phyloP scores from a whole-genome alignment of 1,284 basidiomycete genomes.

The Ustilago bromivora region DNA sequence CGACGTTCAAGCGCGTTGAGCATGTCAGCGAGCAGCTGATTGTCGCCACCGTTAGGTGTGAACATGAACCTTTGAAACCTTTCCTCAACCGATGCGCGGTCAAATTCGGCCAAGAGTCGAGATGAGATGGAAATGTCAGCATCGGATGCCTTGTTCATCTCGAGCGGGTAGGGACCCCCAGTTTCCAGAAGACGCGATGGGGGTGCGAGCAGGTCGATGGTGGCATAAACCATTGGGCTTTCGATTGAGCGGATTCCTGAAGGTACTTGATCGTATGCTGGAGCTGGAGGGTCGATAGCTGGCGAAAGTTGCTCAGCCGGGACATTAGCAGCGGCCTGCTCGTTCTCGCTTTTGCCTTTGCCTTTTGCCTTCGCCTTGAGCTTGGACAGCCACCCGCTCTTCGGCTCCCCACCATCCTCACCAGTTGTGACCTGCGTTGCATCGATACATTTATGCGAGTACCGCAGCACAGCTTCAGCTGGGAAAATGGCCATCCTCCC shows the following conservation, averaged over 20 bases:
- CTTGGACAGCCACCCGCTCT: conserved; percentile 26
- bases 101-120: conserved; percentile 31
- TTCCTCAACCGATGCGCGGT: conserved; percentile 27
- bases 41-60: conserved; percentile 10
- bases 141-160: conserved; percentile 43
- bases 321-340: not conserved
- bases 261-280: not conserved
- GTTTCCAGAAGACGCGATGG: conserved; percentile 38
- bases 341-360: not conserved
- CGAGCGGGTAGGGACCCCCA: conserved; percentile 39
- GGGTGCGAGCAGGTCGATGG: conserved; percentile 45
- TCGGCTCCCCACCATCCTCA: conserved; percentile 8
- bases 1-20: conserved; percentile 34
- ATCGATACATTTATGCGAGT: conserved; percentile 10
- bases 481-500: conserved; percentile 32
- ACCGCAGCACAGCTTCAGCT: conserved; percentile 36
- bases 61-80: conserved; percentile 32
- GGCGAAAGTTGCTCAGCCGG: conserved; percentile 14
- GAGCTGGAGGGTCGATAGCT: not conserved
- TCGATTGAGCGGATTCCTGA: conserved; percentile 17
- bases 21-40: conserved; percentile 25
- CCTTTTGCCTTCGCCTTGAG: conserved; percentile 25
- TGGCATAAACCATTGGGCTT: conserved; percentile 38
- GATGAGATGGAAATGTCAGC: conserved; percentile 28
- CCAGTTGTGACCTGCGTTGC: not conserved